Evolutionary conservation across 495 filamentous ascomycete genomes (phyloP), one percentile per base, ranked within the genome.

Genomic region (Bryoglossum gracile): DNA sequence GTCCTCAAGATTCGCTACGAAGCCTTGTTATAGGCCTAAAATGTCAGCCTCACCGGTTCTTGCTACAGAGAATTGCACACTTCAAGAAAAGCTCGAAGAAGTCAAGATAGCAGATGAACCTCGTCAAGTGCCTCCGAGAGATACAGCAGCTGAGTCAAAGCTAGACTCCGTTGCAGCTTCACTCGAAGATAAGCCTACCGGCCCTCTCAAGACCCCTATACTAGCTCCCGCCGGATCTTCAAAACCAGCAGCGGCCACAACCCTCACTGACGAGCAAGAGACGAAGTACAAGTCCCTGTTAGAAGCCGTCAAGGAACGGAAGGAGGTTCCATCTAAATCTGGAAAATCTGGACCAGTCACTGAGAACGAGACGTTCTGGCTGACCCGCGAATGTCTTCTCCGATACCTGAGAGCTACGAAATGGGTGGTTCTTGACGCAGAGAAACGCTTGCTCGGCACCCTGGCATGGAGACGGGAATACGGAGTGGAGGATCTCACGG

Each of bases 391-490:
- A 61, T 97, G 91, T 64, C 74, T 97, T 1, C 73, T 97, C 10
- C 86, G 92, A 57, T 98, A 92, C 61, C 77, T 98, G 34, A 84
- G 92, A 49, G 92, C 92, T 2, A 85, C 86, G 23, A 97, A 95
- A 65, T 97, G 92, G 92, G 75, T 83, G 56, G 68, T 80, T 19
- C 63, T 77, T 32, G 81, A 89, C 16, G 82, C 90, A n/a, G 73
- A 80, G 55, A 83, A 81, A 54, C 83, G 92, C 0, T 62, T 98
- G 13, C 81, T 83, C 48, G 74, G 74, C 16, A 96, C 91, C 0
- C 69, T 97, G 18, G 74, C 77, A 39, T 98, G 92, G 92, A 78
- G 92, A 32, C 73, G 90, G 8, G 90, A 96, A 54, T 97, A 92
- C 53, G 86, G 86, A 9, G 65, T 87, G 28, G 75, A 84, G 30